Base-by-base conservation (phyloP, 148 eudicot species). In the Arbutus unedo region DNA sequence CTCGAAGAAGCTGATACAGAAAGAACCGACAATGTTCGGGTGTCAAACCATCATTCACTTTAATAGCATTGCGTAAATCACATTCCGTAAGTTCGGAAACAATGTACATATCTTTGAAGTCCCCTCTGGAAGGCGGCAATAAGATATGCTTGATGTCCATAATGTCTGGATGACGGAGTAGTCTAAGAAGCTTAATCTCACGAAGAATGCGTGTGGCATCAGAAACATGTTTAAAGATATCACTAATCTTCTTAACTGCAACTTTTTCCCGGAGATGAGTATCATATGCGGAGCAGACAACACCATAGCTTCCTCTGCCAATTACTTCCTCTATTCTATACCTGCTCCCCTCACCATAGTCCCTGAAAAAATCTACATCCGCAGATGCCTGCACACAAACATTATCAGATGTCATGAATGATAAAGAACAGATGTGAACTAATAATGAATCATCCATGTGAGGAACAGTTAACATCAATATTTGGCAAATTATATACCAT, bases 141-240 rank as follows among this genome's bases (percentile, higher is more conserved):
- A 66, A 66, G 44, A 66, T 66, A 31, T 66, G 71, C 43, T 66
- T 66, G 71, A 66, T 66, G 43, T 66, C 31, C 71, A 66, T 11
- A 31, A 66, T 66, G 16, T 66, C 71, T 2, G 25, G 43, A 31
- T 66, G 71, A 66, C 44, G 15, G 71, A 66, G 71, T 41, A 66
- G 43, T 43, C 71, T 66, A 66, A 66, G 71, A 66, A 66, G 71
- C 71, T 66, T 66, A 43, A 66, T 66, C 44, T 66, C 71, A 66
- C 71, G 71, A 25, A 66, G 71, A 66, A 66, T 25, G 71, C 71
- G 71, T 25, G 71, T 66, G 71, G 71, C 71, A 66, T 66, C 71
- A 66, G 71, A 66, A 11, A 66, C 71, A 16, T 66, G 71, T 31
- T 43, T 66, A 66, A 66, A 66, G 71, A 66, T 15, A 25, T 66